These are phyloP conservation scores for Plasmopara viticola DNA, from an alignment of 352 stramenopile genomes.

Conservation along the genomic window DNA sequence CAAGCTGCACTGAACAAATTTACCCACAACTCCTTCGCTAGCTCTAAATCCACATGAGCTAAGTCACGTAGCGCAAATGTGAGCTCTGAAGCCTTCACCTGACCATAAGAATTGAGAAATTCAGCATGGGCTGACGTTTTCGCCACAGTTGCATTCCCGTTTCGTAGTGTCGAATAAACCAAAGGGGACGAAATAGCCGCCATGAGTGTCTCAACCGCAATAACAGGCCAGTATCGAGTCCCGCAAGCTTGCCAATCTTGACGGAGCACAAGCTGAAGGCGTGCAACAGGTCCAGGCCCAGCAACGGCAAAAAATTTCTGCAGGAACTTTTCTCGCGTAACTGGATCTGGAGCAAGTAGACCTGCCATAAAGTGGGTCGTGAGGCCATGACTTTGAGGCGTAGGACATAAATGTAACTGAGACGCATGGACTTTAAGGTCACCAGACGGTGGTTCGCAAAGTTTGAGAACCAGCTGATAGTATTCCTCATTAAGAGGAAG, in stretches of 20 bases:
- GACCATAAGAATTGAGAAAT: conserved; percentile 26
- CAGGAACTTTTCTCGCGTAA: conserved; percentile 67
- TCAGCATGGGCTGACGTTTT: conserved; percentile 15
- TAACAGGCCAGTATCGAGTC: conserved; percentile 76
- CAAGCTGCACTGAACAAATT: conserved; percentile 64
- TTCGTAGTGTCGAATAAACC: conserved; percentile 5
- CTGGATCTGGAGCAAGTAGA: conserved; percentile 62
- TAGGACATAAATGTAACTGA: conserved; percentile 65
- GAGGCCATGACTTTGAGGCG: conserved; percentile 52
- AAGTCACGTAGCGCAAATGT: conserved; percentile 57
- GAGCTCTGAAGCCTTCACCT: conserved; percentile 34
- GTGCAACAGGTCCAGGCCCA: conserved; percentile 34
- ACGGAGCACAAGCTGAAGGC: conserved; percentile 63
- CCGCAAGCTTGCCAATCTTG: conserved; percentile 86
- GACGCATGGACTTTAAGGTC: conserved; percentile 48
- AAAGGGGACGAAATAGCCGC: conserved; percentile 33
- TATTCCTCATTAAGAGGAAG: conserved; percentile 78
- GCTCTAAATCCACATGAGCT: conserved; percentile 73
- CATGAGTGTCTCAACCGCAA: conserved; percentile 71
- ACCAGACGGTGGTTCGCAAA: conserved; percentile 48
- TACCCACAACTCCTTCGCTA: conserved; percentile 81
- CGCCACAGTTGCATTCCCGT: conserved; percentile 2
- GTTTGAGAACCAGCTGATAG: conserved; percentile 65
- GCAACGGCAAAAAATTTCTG: conserved; percentile 49
- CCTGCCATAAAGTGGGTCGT: conserved; percentile 78